phyloP scores from a whole-genome alignment of 2,329 filamentous ascomycete genomes.

The Microsporum audouinii region DNA sequence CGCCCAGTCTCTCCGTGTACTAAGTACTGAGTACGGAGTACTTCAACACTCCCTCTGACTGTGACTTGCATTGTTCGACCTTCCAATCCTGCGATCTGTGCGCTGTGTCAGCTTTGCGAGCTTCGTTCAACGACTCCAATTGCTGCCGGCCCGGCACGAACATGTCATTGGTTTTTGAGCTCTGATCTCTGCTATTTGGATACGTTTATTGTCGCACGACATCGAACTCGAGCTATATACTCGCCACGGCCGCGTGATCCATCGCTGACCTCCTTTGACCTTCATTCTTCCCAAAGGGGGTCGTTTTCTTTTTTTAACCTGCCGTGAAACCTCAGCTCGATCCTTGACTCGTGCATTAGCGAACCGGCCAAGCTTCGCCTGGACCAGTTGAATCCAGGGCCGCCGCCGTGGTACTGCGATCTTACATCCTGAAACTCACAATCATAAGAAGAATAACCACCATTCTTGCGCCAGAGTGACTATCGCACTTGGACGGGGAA shows the following conservation, averaged over 20 bases:
- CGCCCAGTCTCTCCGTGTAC: not conserved
- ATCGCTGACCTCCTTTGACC: not conserved
- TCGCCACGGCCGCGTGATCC: conserved; percentile 5
- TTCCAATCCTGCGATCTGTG: not conserved
- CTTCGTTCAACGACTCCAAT: not conserved
- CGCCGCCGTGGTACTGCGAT: not conserved
- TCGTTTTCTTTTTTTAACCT: not conserved
- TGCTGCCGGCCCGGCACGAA: not conserved
- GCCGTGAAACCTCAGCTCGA: conserved; percentile 4
- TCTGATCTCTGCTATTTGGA: not conserved
- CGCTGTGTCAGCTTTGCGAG: not conserved
- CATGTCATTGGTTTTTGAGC: not conserved
- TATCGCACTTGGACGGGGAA: not conserved
- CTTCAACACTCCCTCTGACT: not conserved
- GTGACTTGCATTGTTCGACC: not conserved
- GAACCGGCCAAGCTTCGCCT: conserved; percentile 3
- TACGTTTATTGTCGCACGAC: conserved; percentile 9
- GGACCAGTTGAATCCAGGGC: not conserved
- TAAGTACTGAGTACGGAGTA: too few species aligned
- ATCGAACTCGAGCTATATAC: conserved; percentile 6
- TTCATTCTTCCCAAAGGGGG: not conserved
- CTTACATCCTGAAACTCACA: not conserved
- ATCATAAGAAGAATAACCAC: not conserved
- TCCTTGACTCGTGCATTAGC: conserved; percentile 6
- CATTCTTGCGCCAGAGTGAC: not conserved